Base-by-base conservation (phyloP, 345 rosid species). In the Syzygium jambos region DNA sequence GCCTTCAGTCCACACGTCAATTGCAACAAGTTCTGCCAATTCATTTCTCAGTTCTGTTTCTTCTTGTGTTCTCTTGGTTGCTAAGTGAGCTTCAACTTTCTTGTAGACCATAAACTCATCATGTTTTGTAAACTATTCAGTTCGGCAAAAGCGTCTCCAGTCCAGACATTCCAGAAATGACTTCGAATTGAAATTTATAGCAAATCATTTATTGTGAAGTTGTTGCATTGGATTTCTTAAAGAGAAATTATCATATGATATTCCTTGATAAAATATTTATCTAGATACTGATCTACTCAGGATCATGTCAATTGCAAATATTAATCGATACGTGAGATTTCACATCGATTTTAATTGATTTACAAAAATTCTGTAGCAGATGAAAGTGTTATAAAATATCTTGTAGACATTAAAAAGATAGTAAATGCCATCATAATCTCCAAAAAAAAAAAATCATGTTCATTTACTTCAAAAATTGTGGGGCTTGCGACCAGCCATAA, bases 1-100 rank as follows among this genome's bases (percentile, higher is more conserved):
- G 34, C 16, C 25, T 43, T 61, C 27, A 16, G 86, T 84, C 57
- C 88, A 51, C 63, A 57, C 84, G 89, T 84, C 93, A 92, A 95
- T 94, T 89, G 92, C 51, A 93, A 91, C 90, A 92, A 95, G 89
- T 86, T 87, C 38, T n/a, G 88, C 87, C 88, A 87, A 78, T 38
- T 73, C 84, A 1, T 77, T 73, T 84, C 86, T 84, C 27, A 6
- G n/a, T 51, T 65, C 51, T 56, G 80, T 17, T 6, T 61, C 10
- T 22, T 56, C 16, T 21, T 21, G 57, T 54, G 57, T 19, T 19
- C 23, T 54, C 57, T 54, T 51, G 51, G 51, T 51, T 51, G 11
- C 51, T 6, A 57, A 57, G 65, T 25, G 65, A 57, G 27, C 65
- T 25, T 25, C 3, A 61, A 27, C 16, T 61, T 61, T 12, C 68